phyloP scores from a whole-genome alignment of 169 alveolate genomes.

The Perkinsus chesapeaki region DNA sequence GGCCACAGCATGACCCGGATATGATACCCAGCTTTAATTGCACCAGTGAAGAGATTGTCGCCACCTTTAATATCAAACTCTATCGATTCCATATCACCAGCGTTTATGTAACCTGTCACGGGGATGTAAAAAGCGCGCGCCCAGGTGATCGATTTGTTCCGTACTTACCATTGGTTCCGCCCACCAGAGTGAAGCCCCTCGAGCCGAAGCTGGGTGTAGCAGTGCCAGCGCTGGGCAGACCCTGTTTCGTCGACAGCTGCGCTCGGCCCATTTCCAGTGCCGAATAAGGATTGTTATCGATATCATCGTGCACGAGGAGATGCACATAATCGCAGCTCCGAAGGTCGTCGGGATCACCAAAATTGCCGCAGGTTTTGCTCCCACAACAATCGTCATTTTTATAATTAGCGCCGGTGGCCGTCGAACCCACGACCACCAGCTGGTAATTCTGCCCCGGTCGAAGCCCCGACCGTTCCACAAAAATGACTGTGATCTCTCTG shows the following conservation, averaged over 20 bases:
- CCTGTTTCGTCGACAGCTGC: not conserved
- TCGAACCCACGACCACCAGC: conserved; percentile 2
- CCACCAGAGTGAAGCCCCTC: not conserved
- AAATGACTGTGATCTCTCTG: not conserved
- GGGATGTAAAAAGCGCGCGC: not conserved
- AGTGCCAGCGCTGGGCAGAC: not conserved
- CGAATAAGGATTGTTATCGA: not conserved
- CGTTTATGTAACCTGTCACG: not conserved
- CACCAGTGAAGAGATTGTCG: not conserved
- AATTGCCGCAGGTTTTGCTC: not conserved
- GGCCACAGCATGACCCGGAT: not conserved
- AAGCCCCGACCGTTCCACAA: not conserved
- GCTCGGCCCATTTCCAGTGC: conserved; percentile 13
- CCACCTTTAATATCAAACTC: not conserved
- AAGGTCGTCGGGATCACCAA: not conserved
- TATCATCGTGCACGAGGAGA: conserved; percentile 3
- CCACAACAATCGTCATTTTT: not conserved
- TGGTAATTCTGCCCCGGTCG: conserved; percentile 1
- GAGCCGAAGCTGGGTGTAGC: not conserved
- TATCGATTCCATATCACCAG: not conserved
- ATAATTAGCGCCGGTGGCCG: not conserved
- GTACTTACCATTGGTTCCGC: not conserved
- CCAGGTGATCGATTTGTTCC: not conserved
- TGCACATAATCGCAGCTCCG: not conserved
- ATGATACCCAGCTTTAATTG: not conserved